Percentiles rank a stretch among this genome's conserved stretches.
These are phyloP conservation scores for Metarhizium humberi DNA, from an alignment of 2,329 filamentous ascomycete genomes.

Conservation along the genomic window DNA sequence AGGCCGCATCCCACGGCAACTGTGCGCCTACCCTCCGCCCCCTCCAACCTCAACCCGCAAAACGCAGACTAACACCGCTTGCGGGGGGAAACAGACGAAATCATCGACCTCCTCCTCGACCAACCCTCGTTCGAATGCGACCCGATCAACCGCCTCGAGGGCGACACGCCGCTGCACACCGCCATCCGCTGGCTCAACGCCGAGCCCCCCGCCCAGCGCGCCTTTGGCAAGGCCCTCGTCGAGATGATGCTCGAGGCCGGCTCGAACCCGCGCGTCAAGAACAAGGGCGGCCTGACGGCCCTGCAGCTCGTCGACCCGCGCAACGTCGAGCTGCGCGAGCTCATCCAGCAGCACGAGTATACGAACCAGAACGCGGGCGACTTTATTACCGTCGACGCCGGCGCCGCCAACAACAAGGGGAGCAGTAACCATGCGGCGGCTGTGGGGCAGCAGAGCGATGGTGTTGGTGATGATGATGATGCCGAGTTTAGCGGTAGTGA, in stretches of 20 bases:
- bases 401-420: background rate
- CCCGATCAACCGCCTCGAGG: constrained; percentile 59
- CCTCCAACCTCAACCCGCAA: no score
- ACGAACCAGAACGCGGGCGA: constrained; percentile 48
- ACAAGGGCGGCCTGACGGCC: constrained; percentile 65
- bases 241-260: constrained; percentile 79
- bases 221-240: constrained; percentile 57
- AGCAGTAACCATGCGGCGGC: constrained; percentile 12
- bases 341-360: constrained; percentile 66
- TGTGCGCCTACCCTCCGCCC: constrained; percentile 46
- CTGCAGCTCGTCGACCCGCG: constrained; percentile 64
- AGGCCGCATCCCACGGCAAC: constrained; percentile 77
- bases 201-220: constrained; percentile 52
- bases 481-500: constrained; percentile 57
- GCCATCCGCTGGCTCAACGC: constrained; percentile 69
- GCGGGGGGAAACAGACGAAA: constrained; percentile 49
- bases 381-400: constrained; percentile 33
- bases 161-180: constrained; percentile 72
- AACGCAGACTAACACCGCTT: no score
- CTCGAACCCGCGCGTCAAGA: constrained; percentile 45
- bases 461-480: constrained; percentile 52
- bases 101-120: constrained; percentile 75
- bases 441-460: constrained; percentile 31
- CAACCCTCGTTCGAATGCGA: constrained; percentile 81
- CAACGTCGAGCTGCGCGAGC: constrained; percentile 50